A percentile compares a stretch with the other conserved stretches of the same genome.
Evolutionary conservation across 768 basidiomycete genomes (phyloP).

Genomic region (Tylopilus sp.): DNA sequence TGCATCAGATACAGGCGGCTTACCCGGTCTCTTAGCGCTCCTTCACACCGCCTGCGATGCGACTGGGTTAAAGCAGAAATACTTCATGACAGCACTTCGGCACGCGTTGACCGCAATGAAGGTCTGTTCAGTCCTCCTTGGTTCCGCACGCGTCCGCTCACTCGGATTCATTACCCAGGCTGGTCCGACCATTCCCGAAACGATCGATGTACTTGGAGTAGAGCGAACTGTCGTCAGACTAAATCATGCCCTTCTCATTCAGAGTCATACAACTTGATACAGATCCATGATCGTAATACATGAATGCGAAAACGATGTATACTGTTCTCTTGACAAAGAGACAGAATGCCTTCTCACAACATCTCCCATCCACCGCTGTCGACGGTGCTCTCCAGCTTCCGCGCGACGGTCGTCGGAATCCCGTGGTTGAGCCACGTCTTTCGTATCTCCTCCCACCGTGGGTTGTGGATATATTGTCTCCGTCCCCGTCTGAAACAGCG

Average conservation of each 20-base stretch:
- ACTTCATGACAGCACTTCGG: slow-evolving; percentile 70
- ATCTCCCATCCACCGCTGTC: slow-evolving; percentile 96
- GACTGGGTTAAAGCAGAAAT: slow-evolving; percentile 41
- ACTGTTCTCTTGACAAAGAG: background rate
- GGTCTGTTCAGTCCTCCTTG: slow-evolving; percentile 36
- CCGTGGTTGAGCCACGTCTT: slow-evolving; percentile 89
- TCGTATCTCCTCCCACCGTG: slow-evolving; percentile 88
- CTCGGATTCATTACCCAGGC: slow-evolving; percentile 22
- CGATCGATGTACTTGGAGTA: slow-evolving; percentile 37
- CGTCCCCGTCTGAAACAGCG: slow-evolving; percentile 69
- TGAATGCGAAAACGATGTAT: background rate
- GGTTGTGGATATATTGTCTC: slow-evolving; percentile 80
- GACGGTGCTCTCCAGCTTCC: slow-evolving; percentile 81
- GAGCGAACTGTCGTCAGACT: slow-evolving; percentile 25
- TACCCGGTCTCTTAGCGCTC: slow-evolving; percentile 31
- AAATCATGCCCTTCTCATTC: slow-evolving; percentile 4
- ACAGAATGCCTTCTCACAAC: slow-evolving; percentile 41
- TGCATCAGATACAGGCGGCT: background rate
- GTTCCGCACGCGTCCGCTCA: background rate
- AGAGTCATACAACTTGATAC: background rate
- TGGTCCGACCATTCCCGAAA: slow-evolving; percentile 42
- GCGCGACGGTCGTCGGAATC: slow-evolving; percentile 85
- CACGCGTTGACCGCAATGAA: slow-evolving; percentile 81
- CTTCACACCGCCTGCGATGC: slow-evolving; percentile 45
- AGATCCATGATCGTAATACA: background rate